Conservation (phyloP, 805 yeast genomes). For the Kuraishia cidri region DNA sequence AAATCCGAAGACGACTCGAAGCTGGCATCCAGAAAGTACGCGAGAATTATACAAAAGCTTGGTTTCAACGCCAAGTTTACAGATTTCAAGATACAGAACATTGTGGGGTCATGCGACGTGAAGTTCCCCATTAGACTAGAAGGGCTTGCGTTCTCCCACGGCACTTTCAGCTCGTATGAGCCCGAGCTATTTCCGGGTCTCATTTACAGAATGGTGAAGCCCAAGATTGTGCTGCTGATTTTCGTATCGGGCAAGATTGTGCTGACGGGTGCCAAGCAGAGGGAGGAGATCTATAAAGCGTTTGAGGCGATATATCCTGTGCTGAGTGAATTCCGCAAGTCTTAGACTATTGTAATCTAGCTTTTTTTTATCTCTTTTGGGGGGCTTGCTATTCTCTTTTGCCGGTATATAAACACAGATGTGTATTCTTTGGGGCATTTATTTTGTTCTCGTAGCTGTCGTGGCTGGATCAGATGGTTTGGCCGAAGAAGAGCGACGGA, state of each 20-base stretch:
- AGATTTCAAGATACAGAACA: constrained; percentile 95
- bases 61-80: constrained; percentile 98
- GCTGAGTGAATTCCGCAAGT: constrained; percentile 91
- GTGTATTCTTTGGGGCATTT: neutral
- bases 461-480: too few species aligned
- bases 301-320: constrained; percentile 98
- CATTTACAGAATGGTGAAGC: constrained; percentile 98
- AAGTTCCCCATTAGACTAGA: constrained; percentile 95
- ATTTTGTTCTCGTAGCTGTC: neutral
- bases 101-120: constrained; percentile 98
- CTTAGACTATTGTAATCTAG: constrained; percentile 6
- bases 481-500: too few species aligned
- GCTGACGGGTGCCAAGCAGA: constrained; percentile 96
- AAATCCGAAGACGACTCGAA: constrained; percentile 98
- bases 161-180: constrained; percentile 96
- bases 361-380: neutral
- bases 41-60: constrained; percentile 94
- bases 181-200: constrained; percentile 98
- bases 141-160: constrained; percentile 96
- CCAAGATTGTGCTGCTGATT: constrained; percentile 90
- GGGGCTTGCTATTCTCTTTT: neutral
- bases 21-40: constrained; percentile 94
- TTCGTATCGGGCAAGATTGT: constrained; percentile 98
- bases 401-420: too few species aligned
- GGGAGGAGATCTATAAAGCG: constrained; percentile 97